Percentiles rank a stretch among this genome's conserved stretches.
Conservation (phyloP, 129 eudicot genomes). For the Centaurea solstitialis region DNA sequence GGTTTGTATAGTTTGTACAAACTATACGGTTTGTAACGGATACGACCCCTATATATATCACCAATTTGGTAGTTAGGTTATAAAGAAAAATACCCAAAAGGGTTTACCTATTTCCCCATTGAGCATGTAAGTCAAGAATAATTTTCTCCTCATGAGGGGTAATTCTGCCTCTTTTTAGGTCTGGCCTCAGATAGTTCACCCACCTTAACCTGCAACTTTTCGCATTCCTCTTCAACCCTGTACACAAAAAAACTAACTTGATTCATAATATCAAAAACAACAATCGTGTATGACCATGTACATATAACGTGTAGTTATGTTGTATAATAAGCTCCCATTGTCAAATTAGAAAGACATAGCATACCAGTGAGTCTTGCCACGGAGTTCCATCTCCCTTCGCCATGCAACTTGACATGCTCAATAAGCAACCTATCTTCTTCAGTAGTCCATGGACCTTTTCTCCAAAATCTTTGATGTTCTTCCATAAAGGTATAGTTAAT, state of each 20-base stretch:
- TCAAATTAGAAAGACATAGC: neutral
- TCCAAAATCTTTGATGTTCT: conserved; percentile 50
- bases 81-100: neutral
- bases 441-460: conserved; percentile 95
- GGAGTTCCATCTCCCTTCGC: conserved; percentile 97
- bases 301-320: neutral
- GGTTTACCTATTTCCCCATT: conserved; percentile 80
- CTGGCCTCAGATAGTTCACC: conserved; percentile 95
- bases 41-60: too few species aligned
- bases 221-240: conserved; percentile 88
- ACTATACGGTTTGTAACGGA: too few species aligned
- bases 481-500: conserved; percentile 27
- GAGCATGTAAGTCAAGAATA: conserved; percentile 77
- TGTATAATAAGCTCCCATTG: neutral
- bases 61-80: neutral
- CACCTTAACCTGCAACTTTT: conserved; percentile 91
- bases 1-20: too few species aligned
- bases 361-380: conserved; percentile 79
- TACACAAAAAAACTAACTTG: neutral
- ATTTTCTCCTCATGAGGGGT: conserved; percentile 77
- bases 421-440: conserved; percentile 84
- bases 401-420: conserved; percentile 78
- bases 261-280: neutral
- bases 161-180: conserved; percentile 84
- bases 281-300: neutral